phyloP scores from a whole-genome alignment of 495 filamentous ascomycete species.

The Jackrogersella minutella region DNA sequence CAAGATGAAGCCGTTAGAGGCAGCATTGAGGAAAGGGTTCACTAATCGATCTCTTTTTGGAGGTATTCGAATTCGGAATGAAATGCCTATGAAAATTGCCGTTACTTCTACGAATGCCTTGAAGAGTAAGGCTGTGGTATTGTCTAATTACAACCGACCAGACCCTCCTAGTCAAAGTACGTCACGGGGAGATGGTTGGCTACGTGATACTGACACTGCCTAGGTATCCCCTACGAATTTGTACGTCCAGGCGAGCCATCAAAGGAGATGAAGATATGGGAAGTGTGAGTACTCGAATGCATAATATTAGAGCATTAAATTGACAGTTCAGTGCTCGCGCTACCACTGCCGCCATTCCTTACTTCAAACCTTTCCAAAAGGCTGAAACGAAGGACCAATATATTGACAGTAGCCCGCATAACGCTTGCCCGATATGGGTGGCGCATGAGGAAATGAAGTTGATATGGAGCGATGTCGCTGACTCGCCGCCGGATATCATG shows the following conservation, averaged over 20 bases:
- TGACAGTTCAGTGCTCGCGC: neutral
- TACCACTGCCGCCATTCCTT: neutral
- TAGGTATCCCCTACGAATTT: neutral
- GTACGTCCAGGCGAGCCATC: neutral
- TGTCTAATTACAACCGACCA: slow-evolving; percentile 5
- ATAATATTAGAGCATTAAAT: neutral
- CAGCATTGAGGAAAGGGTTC: neutral
- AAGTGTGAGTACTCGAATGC: neutral
- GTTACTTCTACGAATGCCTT: neutral
- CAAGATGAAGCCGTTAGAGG: neutral
- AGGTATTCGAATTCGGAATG: neutral
- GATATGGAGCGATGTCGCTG: neutral
- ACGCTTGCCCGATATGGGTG: neutral
- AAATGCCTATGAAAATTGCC: neutral
- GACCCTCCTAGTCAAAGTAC: neutral
- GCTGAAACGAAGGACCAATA: neutral
- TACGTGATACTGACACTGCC: neutral
- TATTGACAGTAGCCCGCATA: neutral
- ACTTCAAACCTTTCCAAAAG: neutral
- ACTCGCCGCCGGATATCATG: neutral
- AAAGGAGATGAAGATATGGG: slow-evolving; percentile 1
- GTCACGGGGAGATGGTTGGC: neutral
- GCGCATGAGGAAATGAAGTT: neutral
- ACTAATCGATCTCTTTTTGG: neutral
- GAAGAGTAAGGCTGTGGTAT: neutral